Evolutionary conservation across 192 early-diverging fungal species (phyloP).

Genomic region (Lunasporangiospora selenospora): DNA sequence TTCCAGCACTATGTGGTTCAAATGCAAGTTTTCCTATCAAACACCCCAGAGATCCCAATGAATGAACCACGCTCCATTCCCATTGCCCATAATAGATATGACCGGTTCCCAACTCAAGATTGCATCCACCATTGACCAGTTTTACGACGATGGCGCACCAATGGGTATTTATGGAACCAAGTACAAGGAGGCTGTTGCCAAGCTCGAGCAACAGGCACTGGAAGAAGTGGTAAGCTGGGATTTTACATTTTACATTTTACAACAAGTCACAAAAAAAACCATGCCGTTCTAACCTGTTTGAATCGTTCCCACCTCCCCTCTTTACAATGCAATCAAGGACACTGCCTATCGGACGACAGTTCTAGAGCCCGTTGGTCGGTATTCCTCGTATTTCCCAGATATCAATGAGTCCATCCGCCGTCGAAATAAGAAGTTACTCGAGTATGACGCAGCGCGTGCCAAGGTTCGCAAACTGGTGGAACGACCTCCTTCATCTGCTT

Average conservation of each 20-base stretch:
- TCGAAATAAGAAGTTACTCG: constrained; percentile 86
- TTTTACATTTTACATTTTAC: too few species aligned
- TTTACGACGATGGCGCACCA: constrained; percentile 85
- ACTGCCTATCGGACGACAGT: constrained; percentile 86
- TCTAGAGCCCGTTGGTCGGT: constrained; percentile 87
- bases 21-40: background rate
- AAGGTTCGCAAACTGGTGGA: constrained; percentile 84
- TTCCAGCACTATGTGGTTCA: background rate
- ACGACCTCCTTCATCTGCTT: too few species aligned
- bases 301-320: background rate
- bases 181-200: constrained; percentile 84
- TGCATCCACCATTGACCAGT: constrained; percentile 86
- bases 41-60: background rate
- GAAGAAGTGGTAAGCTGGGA: constrained; percentile 81
- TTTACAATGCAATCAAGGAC: constrained; percentile 56
- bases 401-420: constrained; percentile 93
- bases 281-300: background rate
- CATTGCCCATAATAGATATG: constrained; percentile 63
- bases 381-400: constrained; percentile 89
- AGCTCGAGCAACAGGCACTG: constrained; percentile 81
- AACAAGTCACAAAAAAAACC: background rate
- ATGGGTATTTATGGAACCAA: constrained; percentile 76
- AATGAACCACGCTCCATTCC: constrained; percentile 1
- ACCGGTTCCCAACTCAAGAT: constrained; percentile 84
- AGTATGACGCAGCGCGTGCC: constrained; percentile 82